phyloP scores from a whole-genome alignment of 2,329 filamentous ascomycete species.

The Colletotrichum eleusines region DNA sequence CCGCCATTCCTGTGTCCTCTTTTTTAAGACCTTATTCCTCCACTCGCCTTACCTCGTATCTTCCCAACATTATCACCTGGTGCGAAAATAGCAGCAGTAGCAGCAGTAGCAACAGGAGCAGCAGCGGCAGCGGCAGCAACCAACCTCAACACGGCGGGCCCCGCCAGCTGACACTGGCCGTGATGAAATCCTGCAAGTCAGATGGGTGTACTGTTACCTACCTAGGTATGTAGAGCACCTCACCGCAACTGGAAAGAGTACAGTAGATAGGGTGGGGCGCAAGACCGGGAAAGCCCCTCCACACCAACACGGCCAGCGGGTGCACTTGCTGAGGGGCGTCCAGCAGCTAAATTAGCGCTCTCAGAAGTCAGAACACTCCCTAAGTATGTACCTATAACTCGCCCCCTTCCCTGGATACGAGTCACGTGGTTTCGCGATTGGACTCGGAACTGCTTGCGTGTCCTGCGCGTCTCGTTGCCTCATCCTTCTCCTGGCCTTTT shows the following conservation, averaged over 20 bases:
- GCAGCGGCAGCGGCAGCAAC: background rate
- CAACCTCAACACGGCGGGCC: conserved; percentile 8
- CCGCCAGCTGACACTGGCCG: conserved; percentile 39
- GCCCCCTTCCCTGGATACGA: background rate
- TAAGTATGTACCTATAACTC: too few species aligned
- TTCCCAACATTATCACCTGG: conserved; percentile 19
- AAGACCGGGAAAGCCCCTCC: conserved; percentile 25
- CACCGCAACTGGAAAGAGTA: conserved; percentile 38
- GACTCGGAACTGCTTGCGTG: background rate
- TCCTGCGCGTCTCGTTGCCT: conserved; percentile 15
- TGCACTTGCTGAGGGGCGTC: background rate
- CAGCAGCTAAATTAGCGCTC: conserved; percentile 11
- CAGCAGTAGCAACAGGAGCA: background rate
- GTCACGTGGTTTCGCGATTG: conserved; percentile 39
- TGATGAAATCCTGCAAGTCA: conserved; percentile 42
- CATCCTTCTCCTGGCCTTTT: background rate
- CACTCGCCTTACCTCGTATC: conserved; percentile 15
- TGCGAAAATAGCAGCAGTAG: conserved; percentile 9
- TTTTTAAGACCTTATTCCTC: conserved; percentile 27
- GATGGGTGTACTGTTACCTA: too few species aligned
- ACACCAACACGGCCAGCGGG: background rate
- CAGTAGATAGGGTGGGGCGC: background rate
- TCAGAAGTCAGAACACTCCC: background rate
- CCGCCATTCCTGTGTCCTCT: conserved; percentile 35
- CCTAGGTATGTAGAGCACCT: conserved; percentile 31